A percentile compares a stretch with the other conserved stretches of the same genome.
phyloP scores from a whole-genome alignment of 108 stramenopile genomes.

The Cylindrotheca closterium region DNA sequence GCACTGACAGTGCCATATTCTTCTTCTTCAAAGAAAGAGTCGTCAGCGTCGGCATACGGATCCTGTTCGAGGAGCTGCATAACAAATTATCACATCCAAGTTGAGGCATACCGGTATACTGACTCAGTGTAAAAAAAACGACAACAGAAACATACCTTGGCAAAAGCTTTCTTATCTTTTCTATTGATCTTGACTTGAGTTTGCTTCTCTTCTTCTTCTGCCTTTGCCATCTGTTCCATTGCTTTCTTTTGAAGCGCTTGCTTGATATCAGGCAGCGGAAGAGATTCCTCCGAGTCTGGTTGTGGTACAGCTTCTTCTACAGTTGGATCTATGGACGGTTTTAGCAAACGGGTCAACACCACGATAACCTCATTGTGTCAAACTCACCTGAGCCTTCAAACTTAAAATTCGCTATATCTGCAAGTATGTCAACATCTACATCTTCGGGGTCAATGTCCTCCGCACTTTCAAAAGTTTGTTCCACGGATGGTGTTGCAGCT shows the following conservation, averaged over 20 bases:
- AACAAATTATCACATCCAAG: not conserved
- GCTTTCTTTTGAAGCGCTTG: conserved; percentile 39
- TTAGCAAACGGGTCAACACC: not conserved
- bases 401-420: conserved; percentile 33
- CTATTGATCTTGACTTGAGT: conserved; percentile 62
- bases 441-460: conserved; percentile 15
- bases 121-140: not conserved
- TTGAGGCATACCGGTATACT: not conserved
- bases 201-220: conserved; percentile 32
- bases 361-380: too few species aligned
- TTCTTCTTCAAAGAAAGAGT: conserved; percentile 80
- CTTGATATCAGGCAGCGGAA: conserved; percentile 43
- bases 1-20: conserved; percentile 76
- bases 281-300: conserved; percentile 10
- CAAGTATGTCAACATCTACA: too few species aligned
- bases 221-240: conserved; percentile 34
- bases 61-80: conserved; percentile 66
- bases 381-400: conserved; percentile 20
- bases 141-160: conserved; percentile 27
- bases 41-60: conserved; percentile 82
- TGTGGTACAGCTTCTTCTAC: not conserved
- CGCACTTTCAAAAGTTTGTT: not conserved
- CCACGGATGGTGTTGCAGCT: not conserved
- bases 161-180: conserved; percentile 56
- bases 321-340: not conserved